A percentile compares a stretch with the other conserved stretches of the same genome.
phyloP scores from a whole-genome alignment of 257 asterid species.

The Przewalskia tangutica region DNA sequence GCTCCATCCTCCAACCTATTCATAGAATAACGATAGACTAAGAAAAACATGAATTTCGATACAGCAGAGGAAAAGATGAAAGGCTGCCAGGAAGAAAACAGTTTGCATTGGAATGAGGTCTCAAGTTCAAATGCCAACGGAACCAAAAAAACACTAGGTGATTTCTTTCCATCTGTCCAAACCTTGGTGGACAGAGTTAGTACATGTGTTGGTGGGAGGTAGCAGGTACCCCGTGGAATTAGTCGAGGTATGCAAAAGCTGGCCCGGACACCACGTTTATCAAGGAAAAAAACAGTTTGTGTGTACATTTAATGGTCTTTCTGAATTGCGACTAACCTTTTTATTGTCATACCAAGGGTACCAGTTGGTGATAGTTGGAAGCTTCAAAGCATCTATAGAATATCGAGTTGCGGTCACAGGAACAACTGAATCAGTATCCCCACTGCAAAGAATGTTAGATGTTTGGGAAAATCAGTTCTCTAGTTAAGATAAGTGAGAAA shows the following conservation, averaged over 20 bases:
- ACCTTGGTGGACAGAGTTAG: too few species aligned
- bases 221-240: too few species aligned
- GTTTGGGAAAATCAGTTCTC: neutral
- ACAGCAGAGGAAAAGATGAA: neutral
- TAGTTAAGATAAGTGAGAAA: neutral
- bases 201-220: too few species aligned
- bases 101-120: neutral
- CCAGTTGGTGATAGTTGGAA: conserved; percentile 72
- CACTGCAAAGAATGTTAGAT: conserved; percentile 32
- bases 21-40: neutral
- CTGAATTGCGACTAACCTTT: conserved; percentile 32
- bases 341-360: conserved; percentile 80
- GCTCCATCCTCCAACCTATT: conserved; percentile 99
- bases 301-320: neutral
- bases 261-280: too few species aligned
- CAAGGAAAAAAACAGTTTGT: neutral
- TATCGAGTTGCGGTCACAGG: conserved; percentile 94
- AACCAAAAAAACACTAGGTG: too few species aligned
- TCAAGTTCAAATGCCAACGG: too few species aligned
- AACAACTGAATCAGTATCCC: conserved; percentile 91
- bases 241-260: too few species aligned
- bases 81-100: neutral
- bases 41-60: neutral
- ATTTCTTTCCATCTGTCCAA: neutral
- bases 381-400: conserved; percentile 90